Conservation (phyloP, 805 yeast species). For the Candida manassasensis region DNA sequence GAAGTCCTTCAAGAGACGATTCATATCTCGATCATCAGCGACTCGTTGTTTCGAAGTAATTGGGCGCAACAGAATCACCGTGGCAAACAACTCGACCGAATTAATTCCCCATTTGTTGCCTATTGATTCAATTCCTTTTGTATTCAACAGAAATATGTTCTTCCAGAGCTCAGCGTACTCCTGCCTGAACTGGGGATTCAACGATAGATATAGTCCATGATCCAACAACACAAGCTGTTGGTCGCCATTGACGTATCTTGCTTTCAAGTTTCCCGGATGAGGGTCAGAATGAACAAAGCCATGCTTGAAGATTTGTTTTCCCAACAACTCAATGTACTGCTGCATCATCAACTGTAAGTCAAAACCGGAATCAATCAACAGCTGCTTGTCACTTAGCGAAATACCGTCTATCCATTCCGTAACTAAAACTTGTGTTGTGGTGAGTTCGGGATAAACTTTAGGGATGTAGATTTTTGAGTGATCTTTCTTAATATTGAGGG, state of each 20-base stretch:
- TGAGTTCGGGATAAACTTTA: slow-evolving; percentile 37
- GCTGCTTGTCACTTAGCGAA: slow-evolving; percentile 44
- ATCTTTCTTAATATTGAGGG: slow-evolving; percentile 24
- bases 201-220: slow-evolving; percentile 65
- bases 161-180: slow-evolving; percentile 65
- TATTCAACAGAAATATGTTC: slow-evolving; percentile 50
- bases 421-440: slow-evolving; percentile 50
- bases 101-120: slow-evolving; percentile 66
- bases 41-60: slow-evolving; percentile 19
- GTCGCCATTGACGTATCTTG: slow-evolving; percentile 35
- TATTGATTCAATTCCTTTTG: slow-evolving; percentile 42
- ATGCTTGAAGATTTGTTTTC: slow-evolving; percentile 59
- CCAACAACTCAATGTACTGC: slow-evolving; percentile 47
- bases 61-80: slow-evolving; percentile 50
- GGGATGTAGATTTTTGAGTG: slow-evolving; percentile 59
- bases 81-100: slow-evolving; percentile 56
- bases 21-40: slow-evolving; percentile 36
- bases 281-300: slow-evolving; percentile 74
- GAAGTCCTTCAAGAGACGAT: slow-evolving; percentile 49
- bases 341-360: slow-evolving; percentile 41
- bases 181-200: slow-evolving; percentile 45
- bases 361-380: slow-evolving; percentile 35
- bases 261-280: slow-evolving; percentile 74
- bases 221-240: slow-evolving; percentile 67
- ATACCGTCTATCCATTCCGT: slow-evolving; percentile 79